Evolutionary conservation across 345 rosid species (phyloP), one percentile per base, ranked within the genome.

Genomic region (Eucalyptus melliodora): DNA sequence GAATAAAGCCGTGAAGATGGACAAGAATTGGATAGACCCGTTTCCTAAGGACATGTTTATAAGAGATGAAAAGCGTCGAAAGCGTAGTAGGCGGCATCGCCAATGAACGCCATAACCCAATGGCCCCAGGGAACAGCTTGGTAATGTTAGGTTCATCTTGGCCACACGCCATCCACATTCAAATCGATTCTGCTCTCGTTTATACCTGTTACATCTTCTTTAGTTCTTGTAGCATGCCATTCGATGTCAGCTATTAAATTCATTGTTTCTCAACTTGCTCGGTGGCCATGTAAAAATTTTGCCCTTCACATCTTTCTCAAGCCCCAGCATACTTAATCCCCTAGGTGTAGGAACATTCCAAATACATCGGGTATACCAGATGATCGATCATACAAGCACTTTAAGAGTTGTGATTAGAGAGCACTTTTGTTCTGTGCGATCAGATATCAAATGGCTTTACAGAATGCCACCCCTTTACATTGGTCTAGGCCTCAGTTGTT

Each of bases 21-120:
- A 97, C 93, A 93, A 92, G 91, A 59, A 82, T 23, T 98, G 99
- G 99, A 92, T 92, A 6, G 99, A 97, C 89, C 98, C 98, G 16
- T 96, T 92, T 87, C 89, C 69, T 11, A 90, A 82, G 50, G 88
- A 65, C 53, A 16, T 82, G 23, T 37, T 60, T 9, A 86, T 47
- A 50, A 40, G 85, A 21, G 85, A 77, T 77, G 85, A 77, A 40
- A 11, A 77, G 47, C 85, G 85, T 42, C 3, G 85, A 77, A 77
- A 77, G 47, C 85, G 15, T 37, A 77, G 15, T 37, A 77, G 85
- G 85, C 85, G 85, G 85, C 85, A 77, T 77, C 83, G 16, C 16
- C 85, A 40, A 40, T 77, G 85, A 77, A 6, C 23, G 27, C 85
- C 30, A 12, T 8, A 40, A 23, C 30, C 30, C 47, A 11, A 21